Percentiles rank a stretch among this genome's conserved stretches.
These are phyloP conservation scores for Endotrypanum monterogeii DNA, from an alignment of 208 protist species.

Conservation along the genomic window DNA sequence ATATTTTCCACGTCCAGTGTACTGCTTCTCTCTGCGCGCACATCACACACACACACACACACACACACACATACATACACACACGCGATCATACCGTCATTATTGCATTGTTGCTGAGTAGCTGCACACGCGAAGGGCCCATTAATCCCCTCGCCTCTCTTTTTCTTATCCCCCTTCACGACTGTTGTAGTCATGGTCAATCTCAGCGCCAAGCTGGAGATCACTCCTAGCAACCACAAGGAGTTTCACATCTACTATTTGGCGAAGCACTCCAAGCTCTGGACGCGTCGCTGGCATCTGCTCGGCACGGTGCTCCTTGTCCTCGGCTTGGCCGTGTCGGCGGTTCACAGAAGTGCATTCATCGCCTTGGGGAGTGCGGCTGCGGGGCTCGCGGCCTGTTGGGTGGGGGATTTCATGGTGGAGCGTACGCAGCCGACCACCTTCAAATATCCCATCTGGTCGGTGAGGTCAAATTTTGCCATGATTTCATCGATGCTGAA, in stretches of 20 bases:
- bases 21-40: too few species aligned
- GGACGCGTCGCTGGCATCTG: constrained; percentile 51
- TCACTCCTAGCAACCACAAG: constrained; percentile 45
- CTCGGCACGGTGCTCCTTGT: constrained; percentile 44
- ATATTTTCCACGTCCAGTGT: too few species aligned
- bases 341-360: constrained; percentile 17
- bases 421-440: constrained; percentile 48
- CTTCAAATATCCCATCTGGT: constrained; percentile 59
- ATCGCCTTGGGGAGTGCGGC: constrained; percentile 14
- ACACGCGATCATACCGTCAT: background rate
- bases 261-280: constrained; percentile 54
- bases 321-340: constrained; percentile 23
- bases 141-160: background rate
- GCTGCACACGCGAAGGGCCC: background rate
- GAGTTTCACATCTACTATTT: constrained; percentile 73
- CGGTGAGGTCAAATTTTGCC: constrained; percentile 50
- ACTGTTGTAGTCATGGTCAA: constrained; percentile 45
- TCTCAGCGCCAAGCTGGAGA: constrained; percentile 47
- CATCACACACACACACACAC: background rate
- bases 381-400: constrained; percentile 39
- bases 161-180: background rate
- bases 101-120: background rate
- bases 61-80: background rate
- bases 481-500: constrained; percentile 50
- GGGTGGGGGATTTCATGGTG: constrained; percentile 45